Evolutionary conservation across 257 asterid genomes (phyloP), one percentile per base, ranked within the genome.

Genomic region (Nicotiana sylvestris): DNA sequence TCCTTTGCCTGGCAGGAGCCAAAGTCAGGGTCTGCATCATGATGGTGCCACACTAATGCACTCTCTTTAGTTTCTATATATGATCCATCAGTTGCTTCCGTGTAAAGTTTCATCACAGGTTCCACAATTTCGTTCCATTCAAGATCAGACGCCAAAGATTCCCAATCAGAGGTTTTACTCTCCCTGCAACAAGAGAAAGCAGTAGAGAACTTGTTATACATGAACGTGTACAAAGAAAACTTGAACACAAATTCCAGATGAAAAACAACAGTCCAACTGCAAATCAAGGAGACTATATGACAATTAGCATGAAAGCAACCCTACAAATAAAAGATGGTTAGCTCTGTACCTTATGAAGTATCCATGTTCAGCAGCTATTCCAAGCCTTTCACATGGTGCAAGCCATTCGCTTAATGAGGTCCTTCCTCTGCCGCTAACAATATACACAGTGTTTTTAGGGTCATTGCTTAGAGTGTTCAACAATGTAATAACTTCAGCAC

Each of bases 341-440:
- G 46, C 39, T 18, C n/a, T 9, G 29, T 88, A 95, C 98, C 98
- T 91, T 80, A 90, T 81, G 81, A 91, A 95, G 78, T 88, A 95
- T 43, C 98, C 98, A 89, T 95, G 98, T 78, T 95, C 98, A 18
- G 98, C 96, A 8, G 98, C 98, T 70, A 95, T 87, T 49, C 98
- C 98, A 84, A 95, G 81, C 77, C 85, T 92, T 78, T 91, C 92
- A 85, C 98, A 95, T 0, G 96, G 92, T 82, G 89, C 89, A 80
- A 95, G 97, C 98, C 97, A 95, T 81, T 92, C 98, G 74, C 80
- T 89, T 9, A 95, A 82, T 8, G 95, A 86, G 61, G 74, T 56
- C 84, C 94, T 90, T 77, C 95, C 96, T 86, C 98, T 90, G 80
- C 98, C 98, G 25, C 98, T 95, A 78, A 95, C 96, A 33, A 95